Evolutionary conservation across 202 grass and related monocot genomes (phyloP), one percentile per base, ranked within the genome.

Genomic region (Panicum hallii): DNA sequence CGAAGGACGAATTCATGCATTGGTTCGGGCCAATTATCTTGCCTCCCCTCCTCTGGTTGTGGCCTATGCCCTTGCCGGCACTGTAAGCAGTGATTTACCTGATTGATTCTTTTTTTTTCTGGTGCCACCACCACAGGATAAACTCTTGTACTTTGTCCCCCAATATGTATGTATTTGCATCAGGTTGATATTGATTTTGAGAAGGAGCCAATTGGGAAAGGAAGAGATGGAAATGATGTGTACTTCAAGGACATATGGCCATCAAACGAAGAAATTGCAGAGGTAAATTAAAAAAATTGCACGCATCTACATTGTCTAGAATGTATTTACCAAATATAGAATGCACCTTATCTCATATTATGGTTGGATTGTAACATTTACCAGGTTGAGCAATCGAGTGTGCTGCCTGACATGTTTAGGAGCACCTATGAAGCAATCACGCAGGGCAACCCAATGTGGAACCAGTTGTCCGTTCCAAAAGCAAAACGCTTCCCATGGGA

Each of bases 371-470:
- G 9, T 57, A 58, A 76, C 63, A 72, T 72, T 70, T 49, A 61
- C 45, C 81, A 97, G 94, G 84, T 88, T 72, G 92, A 94, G 63
- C 92, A 92, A 79, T 97, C 92, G 26, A 89, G 92, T 60, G 92
- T 97, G 78, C 63, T 97, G 57, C 92, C 94, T 78, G 90, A 94
- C 40, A 97, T 97, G 94, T 97, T 97, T 82, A 94, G 75, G 82
- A 94, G 86, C 79, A 97, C 94, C 40, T 97, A 97, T 52, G 88
- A 92, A 77, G 86, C 92, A n/a, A 97, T 94, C 64, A 97, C 94
- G 5, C 90, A 94, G 75, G 94, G 94, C 75, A 97, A 97, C 46
- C 83, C 86, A 1, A 94, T 92, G 94, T 97, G 94, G 94, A 97
- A 97, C 74, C 76, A 92, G 74, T 70, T 94, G 57, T 83, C 94